phyloP scores from a whole-genome alignment of 2,329 filamentous ascomycete genomes.

The Orbilia oligospora region DNA sequence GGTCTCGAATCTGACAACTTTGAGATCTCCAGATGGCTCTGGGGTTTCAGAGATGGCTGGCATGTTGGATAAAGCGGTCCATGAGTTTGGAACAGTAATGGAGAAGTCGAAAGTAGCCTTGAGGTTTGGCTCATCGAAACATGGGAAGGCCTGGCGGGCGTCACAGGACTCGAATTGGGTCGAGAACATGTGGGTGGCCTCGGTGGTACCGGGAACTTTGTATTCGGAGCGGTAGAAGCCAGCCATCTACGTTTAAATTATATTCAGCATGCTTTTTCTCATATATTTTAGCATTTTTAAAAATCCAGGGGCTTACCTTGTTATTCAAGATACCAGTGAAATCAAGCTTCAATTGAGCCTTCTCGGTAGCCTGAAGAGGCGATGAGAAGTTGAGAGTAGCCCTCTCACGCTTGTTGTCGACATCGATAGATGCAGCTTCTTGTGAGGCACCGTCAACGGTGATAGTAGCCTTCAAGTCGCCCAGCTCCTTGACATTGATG shows the following conservation, averaged over 20 bases:
- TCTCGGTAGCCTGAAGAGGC: slow-evolving; percentile 77
- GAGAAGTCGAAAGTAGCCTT: slow-evolving; percentile 96
- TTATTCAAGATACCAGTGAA: slow-evolving; percentile 90
- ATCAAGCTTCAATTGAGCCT: slow-evolving; percentile 77
- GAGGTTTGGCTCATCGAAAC: slow-evolving; percentile 97
- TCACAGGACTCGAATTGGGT: slow-evolving; percentile 99
- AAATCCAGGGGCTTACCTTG: slow-evolving; percentile 66
- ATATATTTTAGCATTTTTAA: background rate
- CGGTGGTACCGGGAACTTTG: slow-evolving; percentile 73
- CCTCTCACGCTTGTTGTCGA: slow-evolving; percentile 87
- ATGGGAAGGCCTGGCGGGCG: slow-evolving; percentile 93
- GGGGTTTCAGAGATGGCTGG: slow-evolving; percentile 82
- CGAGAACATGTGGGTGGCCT: slow-evolving; percentile 77
- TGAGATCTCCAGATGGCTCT: slow-evolving; percentile 70
- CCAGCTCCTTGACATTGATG: slow-evolving; percentile 87
- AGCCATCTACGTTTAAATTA: slow-evolving; percentile 74
- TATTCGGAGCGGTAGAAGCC: slow-evolving; percentile 97
- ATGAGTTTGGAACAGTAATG: slow-evolving; percentile 89
- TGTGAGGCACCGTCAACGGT: slow-evolving; percentile 72
- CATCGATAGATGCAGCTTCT: slow-evolving; percentile 76
- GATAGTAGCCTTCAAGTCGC: slow-evolving; percentile 78
- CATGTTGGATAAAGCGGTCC: slow-evolving; percentile 81
- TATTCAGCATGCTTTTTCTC: background rate
- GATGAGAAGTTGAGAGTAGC: slow-evolving; percentile 82
- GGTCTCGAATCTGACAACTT: slow-evolving; percentile 81